phyloP scores from a whole-genome alignment of 345 rosid genomes.

The Angophora floribunda region DNA sequence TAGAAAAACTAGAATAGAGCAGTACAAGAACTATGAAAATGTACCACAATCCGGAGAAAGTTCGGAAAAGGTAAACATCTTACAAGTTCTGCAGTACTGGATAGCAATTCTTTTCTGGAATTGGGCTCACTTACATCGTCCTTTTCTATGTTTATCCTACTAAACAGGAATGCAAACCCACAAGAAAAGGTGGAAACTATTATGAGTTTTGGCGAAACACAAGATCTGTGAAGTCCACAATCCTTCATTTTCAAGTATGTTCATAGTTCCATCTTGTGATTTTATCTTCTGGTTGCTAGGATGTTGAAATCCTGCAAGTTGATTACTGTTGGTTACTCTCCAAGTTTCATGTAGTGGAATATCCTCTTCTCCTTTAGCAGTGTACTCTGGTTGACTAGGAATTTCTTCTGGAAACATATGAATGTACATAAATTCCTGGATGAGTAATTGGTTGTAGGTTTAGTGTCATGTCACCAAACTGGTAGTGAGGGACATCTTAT shows the following conservation, averaged over 20 bases:
- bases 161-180: conserved; percentile 30
- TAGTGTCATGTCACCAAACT: not conserved
- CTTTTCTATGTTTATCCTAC: not conserved
- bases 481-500: not conserved
- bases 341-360: not conserved
- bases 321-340: not conserved
- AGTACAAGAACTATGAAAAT: conserved; percentile 52
- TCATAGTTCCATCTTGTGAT: not conserved
- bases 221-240: conserved; percentile 51
- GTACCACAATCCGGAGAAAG: conserved; percentile 40
- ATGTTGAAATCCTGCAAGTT: not conserved
- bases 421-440: not conserved
- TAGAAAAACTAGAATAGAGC: conserved; percentile 46
- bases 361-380: not conserved
- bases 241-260: conserved; percentile 51
- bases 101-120: not conserved
- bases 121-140: not conserved
- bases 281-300: not conserved
- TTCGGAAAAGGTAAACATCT: conserved; percentile 29
- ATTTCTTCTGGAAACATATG: not conserved
- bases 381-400: not conserved
- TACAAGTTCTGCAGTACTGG: not conserved
- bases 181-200: conserved; percentile 27
- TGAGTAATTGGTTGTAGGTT: not conserved
- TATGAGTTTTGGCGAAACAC: conserved; percentile 46